Conservation (phyloP, 331 rosid species). For the Telfairia occidentalis region DNA sequence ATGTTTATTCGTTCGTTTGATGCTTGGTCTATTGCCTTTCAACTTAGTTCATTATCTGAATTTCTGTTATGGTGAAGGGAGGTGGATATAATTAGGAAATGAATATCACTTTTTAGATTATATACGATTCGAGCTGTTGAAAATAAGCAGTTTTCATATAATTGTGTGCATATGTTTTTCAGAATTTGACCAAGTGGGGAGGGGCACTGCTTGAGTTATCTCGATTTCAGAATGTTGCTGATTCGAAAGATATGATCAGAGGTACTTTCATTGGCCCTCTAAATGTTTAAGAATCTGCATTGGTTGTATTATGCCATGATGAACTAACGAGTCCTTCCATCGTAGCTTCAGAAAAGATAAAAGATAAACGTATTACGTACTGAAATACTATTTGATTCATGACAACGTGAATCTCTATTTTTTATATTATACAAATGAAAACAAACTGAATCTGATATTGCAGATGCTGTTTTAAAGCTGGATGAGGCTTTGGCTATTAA, state of each 20-base stretch:
- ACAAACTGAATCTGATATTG: neutral
- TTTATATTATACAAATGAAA: neutral
- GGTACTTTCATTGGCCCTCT: slow-evolving; percentile 23
- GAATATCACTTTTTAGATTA: neutral
- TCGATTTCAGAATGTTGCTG: slow-evolving; percentile 39
- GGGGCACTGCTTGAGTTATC: slow-evolving; percentile 67
- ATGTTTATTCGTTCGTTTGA: neutral
- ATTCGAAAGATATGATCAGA: slow-evolving; percentile 40
- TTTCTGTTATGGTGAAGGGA: neutral
- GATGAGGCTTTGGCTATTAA: slow-evolving; percentile 55
- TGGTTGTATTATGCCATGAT: neutral
- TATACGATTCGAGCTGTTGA: neutral
- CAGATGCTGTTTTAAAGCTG: slow-evolving; percentile 58
- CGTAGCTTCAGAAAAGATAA: neutral
- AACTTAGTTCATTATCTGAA: neutral
- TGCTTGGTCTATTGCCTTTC: neutral
- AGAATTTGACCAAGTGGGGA: slow-evolving; percentile 77
- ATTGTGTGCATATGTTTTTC: neutral
- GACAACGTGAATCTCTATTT: too few relatives aligned
- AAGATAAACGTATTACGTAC: neutral
- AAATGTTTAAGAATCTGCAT: neutral
- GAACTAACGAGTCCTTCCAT: neutral
- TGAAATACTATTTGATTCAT: neutral
- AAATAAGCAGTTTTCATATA: neutral
- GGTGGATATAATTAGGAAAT: neutral